A percentile compares a stretch with the other conserved stretches of the same genome.
Conservation (phyloP, 306 rosid genomes). For the Glycyrrhiza uralensis region DNA sequence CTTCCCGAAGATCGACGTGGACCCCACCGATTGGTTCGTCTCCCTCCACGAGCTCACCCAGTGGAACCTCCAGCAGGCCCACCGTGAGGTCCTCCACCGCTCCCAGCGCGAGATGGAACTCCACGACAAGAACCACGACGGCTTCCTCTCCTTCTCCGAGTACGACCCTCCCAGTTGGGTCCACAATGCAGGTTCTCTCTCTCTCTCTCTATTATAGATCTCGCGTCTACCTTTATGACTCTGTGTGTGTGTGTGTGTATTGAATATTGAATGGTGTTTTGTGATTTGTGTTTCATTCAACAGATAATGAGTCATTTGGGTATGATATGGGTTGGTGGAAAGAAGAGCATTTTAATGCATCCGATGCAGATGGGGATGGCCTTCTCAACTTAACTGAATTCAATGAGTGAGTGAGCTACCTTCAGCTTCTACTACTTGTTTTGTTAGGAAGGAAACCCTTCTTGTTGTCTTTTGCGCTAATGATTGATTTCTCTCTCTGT, state of each 20-base stretch:
- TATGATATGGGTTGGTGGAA: conserved; percentile 99
- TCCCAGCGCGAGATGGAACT: conserved; percentile 79
- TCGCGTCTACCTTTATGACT: background rate
- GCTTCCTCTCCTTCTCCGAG: conserved; percentile 74
- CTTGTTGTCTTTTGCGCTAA: conserved; percentile 13
- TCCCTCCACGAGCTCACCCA: conserved; percentile 64
- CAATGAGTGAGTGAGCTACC: conserved; percentile 82
- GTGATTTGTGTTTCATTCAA: background rate
- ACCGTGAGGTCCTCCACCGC: conserved; percentile 68
- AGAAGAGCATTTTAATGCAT: conserved; percentile 88
- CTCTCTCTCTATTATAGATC: background rate
- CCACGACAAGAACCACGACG: conserved; percentile 83
- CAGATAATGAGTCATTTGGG: conserved; percentile 74
- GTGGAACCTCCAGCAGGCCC: conserved; percentile 77
- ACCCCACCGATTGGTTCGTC: conserved; percentile 62
- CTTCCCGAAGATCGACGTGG: conserved; percentile 76
- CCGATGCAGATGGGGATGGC: conserved; percentile 82
- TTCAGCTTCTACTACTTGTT: conserved; percentile 22
- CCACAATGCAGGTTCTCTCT: conserved; percentile 52
- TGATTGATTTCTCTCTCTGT: too few species aligned
- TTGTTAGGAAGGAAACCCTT: too few species aligned
- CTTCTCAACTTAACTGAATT: conserved; percentile 78
- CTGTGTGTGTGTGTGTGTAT: background rate
- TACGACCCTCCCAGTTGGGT: conserved; percentile 90
- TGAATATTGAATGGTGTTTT: conserved; percentile 28